Percentiles rank a stretch among this genome's conserved stretches.
phyloP scores from a whole-genome alignment of 1,139 yeast species.

The Magnusiomyces sp. region DNA sequence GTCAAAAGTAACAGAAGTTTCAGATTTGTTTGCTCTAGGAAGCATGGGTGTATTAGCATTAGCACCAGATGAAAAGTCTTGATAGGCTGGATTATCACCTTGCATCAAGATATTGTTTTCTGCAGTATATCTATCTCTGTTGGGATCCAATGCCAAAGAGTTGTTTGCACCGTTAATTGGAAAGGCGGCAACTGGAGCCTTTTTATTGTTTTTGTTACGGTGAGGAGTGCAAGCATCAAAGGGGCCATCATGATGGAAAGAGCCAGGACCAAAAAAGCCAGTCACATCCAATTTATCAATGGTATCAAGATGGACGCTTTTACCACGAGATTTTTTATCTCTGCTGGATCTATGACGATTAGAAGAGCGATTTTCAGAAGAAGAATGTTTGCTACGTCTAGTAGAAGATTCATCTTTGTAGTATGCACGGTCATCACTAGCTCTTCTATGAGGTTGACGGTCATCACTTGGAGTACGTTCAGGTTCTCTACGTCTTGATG shows the following conservation, averaged over 20 bases:
- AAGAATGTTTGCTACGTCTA: not conserved
- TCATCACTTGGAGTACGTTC: slow-evolving; percentile 3
- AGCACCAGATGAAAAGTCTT: slow-evolving; percentile 16
- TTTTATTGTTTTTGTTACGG: slow-evolving; percentile 63
- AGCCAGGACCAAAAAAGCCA: slow-evolving; percentile 81
- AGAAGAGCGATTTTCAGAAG: slow-evolving; percentile 1
- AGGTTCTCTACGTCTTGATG: not conserved
- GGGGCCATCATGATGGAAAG: slow-evolving; percentile 96
- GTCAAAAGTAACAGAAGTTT: slow-evolving; percentile 41
- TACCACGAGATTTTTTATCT: slow-evolving; percentile 24
- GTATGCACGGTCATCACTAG: slow-evolving; percentile 4
- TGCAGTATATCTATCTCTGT: slow-evolving; percentile 33
- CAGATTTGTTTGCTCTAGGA: slow-evolving; percentile 1
- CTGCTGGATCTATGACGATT: slow-evolving; percentile 3
- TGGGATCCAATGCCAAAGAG: slow-evolving; percentile 47
- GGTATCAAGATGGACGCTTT: slow-evolving; percentile 56
- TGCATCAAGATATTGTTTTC: slow-evolving; percentile 30
- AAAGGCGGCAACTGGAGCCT: slow-evolving; percentile 91
- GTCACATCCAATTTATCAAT: slow-evolving; percentile 94
- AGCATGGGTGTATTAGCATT: slow-evolving; percentile 7
- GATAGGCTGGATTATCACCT: slow-evolving; percentile 28
- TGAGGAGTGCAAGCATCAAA: slow-evolving; percentile 98
- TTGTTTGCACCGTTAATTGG: slow-evolving; percentile 93
- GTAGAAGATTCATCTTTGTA: slow-evolving; percentile 3
- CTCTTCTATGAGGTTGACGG: slow-evolving; percentile 3